Base-by-base conservation (phyloP, 371 early-diverging fungal genomes). In the Rhizopus sp. region DNA sequence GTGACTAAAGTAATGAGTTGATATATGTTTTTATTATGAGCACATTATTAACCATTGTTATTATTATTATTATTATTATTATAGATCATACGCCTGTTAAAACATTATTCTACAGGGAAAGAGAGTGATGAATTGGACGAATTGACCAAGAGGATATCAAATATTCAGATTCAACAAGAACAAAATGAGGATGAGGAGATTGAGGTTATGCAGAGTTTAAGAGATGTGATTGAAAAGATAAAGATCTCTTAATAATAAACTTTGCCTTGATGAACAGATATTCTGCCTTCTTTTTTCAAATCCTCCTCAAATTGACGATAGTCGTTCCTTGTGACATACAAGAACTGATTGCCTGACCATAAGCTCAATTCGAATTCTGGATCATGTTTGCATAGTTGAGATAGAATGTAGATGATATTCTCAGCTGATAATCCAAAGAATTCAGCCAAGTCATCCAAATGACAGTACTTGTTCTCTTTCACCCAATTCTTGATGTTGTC, bases 31-130 rank as follows among this genome's bases (percentile, higher is more conserved):
- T 48, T 38, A 49, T 53, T 8, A 32, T 7, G n/a, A 23, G 23
- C 23, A 23, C 23, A 23, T 23, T 23, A 23, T 2, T 23, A 23
- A 23, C 23, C 2, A 23, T 2, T 23, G 23, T 23, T 23, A 23
- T 23, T 2, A 23, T 23, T 23, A 23, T 23, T n/a, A n/a, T n/a
- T n/a, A n/a, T n/a, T n/a, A n/a, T n/a, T 23, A 23, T 17, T 12
- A 7, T 51, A 78, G 78, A 78, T 78, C 13, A 75, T 78, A 34
- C 46, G 67, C 15, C 46, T 78, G 30, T 45, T 78, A 17, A 68
- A 70, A 47, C 68, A 72, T 59, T 74, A 68, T 57, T 33, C 65
- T 44, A 49, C 61, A 53, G 30, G 50, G 0, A 54, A 45, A 8
- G 45, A 50, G 29, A 37, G 45, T 16, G 58, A 53, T 35, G 64